Conservation (phyloP, 768 basidiomycete genomes). For the Russula dissimulans region DNA sequence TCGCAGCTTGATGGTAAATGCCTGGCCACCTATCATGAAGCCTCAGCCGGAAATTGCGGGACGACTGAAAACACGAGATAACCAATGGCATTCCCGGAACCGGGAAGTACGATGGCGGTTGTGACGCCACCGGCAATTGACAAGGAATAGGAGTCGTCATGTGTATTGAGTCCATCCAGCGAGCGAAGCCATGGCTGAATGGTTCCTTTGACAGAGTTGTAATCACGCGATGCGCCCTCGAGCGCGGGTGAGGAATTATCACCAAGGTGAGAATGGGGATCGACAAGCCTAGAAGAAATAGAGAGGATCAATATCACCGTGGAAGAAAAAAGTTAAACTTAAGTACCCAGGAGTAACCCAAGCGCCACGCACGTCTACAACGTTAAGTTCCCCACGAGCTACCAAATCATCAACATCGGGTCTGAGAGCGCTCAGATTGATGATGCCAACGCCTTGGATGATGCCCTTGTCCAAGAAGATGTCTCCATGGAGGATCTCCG, state of each 20-base stretch:
- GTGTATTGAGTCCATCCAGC: slow-evolving; percentile 74
- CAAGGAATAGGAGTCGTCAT: slow-evolving; percentile 60
- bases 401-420: slow-evolving; percentile 17
- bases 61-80: not conserved
- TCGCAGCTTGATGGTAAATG: slow-evolving; percentile 70
- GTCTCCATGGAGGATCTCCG: slow-evolving; percentile 53
- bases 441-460: slow-evolving; percentile 46
- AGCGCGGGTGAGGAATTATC: slow-evolving; percentile 26
- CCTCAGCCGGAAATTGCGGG: not conserved
- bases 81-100: slow-evolving; percentile 37
- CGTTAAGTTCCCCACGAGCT: slow-evolving; percentile 25
- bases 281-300: slow-evolving; percentile 29
- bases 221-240: slow-evolving; percentile 30
- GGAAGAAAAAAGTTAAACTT: not conserved
- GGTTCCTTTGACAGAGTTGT: slow-evolving; percentile 32
- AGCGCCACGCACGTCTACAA: slow-evolving; percentile 54
- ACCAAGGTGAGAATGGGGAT: slow-evolving; percentile 41
- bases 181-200: slow-evolving; percentile 68
- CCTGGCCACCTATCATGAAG: slow-evolving; percentile 52
- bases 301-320: not conserved
- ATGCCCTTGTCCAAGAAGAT: slow-evolving; percentile 63
- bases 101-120: slow-evolving; percentile 67
- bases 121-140: slow-evolving; percentile 78
- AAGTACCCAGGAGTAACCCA: slow-evolving; percentile 72
- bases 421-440: slow-evolving; percentile 26